These are phyloP conservation scores for Paraphoma sp. DNA, from an alignment of 2,329 filamentous ascomycete species.

Conservation along the genomic window DNA sequence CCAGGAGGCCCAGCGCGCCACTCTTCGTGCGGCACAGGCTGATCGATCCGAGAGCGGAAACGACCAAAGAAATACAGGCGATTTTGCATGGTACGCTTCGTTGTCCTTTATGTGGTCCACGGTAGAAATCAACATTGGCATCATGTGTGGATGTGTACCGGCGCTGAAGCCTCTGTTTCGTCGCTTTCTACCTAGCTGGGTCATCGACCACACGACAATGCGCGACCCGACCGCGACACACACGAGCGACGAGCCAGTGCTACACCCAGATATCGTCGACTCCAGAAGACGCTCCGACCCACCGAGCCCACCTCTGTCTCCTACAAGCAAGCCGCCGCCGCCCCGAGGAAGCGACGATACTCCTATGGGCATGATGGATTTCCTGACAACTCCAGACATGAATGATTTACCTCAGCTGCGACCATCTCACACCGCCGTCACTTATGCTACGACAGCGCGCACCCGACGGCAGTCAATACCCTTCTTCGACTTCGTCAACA, in stretches of 20 bases:
- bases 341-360: constrained; percentile 29
- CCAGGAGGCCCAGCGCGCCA: constrained; percentile 69
- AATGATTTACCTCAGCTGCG: constrained; percentile 42
- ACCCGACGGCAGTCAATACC: constrained; percentile 47
- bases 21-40: constrained; percentile 51
- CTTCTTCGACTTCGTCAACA: constrained; percentile 81
- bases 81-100: constrained; percentile 75
- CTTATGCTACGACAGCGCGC: constrained; percentile 28
- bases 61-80: constrained; percentile 51
- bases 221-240: constrained; percentile 35
- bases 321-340: constrained; percentile 29
- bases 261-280: constrained; percentile 32
- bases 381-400: constrained; percentile 59
- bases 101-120: constrained; percentile 92
- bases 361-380: constrained; percentile 59
- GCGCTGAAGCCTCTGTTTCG: constrained; percentile 86
- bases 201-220: constrained; percentile 55
- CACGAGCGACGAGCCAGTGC: constrained; percentile 36
- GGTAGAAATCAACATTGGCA: constrained; percentile 88
- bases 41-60: constrained; percentile 29
- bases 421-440: constrained; percentile 45
- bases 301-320: constrained; percentile 29
- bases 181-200: constrained; percentile 62
- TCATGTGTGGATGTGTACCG: constrained; percentile 91
- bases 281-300: constrained; percentile 27